Evolutionary conservation across 2,329 filamentous ascomycete genomes (phyloP).

Genomic region (Pseudocercospora pini-densiflorae): DNA sequence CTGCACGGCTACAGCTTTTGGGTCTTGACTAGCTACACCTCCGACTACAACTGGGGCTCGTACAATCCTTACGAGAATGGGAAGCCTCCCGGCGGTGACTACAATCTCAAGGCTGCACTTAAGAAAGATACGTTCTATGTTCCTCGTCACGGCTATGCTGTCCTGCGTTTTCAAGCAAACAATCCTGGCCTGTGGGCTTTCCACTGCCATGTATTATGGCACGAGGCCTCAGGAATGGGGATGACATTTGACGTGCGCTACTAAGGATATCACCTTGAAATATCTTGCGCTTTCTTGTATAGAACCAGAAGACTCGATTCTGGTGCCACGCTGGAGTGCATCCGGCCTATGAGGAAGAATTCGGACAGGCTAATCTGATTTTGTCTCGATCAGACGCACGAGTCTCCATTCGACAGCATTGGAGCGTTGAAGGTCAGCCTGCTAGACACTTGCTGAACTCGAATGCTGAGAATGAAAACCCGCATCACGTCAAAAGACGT

Average conservation of each 20-base stretch:
- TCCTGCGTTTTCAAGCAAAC: slow-evolving; percentile 43
- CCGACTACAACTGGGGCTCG: slow-evolving; percentile 31
- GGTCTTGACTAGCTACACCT: slow-evolving; percentile 32
- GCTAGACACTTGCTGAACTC: too few relatives aligned
- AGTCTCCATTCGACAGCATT: too few relatives aligned
- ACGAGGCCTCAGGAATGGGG: slow-evolving; percentile 26
- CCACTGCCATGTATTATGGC: slow-evolving; percentile 47
- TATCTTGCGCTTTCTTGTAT: too few relatives aligned
- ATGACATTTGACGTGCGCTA: slow-evolving; percentile 30
- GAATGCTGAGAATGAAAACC: too few relatives aligned
- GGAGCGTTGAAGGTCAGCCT: too few relatives aligned
- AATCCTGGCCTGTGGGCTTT: slow-evolving; percentile 47
- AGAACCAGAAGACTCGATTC: too few relatives aligned
- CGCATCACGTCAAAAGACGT: slow-evolving; percentile 11
- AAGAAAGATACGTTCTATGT: slow-evolving; percentile 45
- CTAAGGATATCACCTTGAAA: not conserved
- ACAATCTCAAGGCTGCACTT: slow-evolving; percentile 26
- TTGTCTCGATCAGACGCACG: too few relatives aligned
- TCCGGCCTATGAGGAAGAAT: too few relatives aligned
- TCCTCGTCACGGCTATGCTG: slow-evolving; percentile 42
- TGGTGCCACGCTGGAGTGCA: too few relatives aligned
- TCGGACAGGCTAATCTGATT: too few relatives aligned
- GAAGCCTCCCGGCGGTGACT: slow-evolving; percentile 30
- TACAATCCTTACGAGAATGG: slow-evolving; percentile 31
- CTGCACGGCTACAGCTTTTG: slow-evolving; percentile 42